These are phyloP conservation scores for Porphyrellus cyaneotinctus DNA, from an alignment of 768 basidiomycete species.

Conservation along the genomic window DNA sequence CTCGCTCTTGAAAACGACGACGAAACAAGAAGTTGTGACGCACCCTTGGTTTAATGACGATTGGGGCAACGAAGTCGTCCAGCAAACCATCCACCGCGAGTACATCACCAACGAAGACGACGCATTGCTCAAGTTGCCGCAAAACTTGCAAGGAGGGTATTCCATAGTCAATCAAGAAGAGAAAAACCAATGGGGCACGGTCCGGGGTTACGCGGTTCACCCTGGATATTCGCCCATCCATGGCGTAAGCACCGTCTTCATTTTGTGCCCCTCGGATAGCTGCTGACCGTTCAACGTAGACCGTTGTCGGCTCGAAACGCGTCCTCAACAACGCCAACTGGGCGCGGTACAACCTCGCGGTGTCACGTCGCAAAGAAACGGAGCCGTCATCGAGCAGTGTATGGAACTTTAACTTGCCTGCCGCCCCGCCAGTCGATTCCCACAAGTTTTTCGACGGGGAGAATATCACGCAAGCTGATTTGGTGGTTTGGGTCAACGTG, in stretches of 20 bases:
- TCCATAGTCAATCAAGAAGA: constrained; percentile 52
- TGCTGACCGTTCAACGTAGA: constrained; percentile 31
- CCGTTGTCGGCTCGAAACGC: constrained; percentile 56
- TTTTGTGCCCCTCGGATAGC: neutral
- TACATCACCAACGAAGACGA: constrained; percentile 53
- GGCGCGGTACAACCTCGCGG: constrained; percentile 59
- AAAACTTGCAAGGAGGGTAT: constrained; percentile 55
- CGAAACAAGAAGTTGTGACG: constrained; percentile 44
- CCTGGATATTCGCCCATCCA: constrained; percentile 54
- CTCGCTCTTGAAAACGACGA: constrained; percentile 49
- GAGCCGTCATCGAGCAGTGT: constrained; percentile 54
- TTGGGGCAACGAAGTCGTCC: constrained; percentile 53
- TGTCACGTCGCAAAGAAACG: constrained; percentile 55
- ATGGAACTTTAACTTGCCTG: constrained; percentile 65
- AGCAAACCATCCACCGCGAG: constrained; percentile 47
- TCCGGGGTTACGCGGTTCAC: constrained; percentile 59
- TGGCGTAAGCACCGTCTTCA: constrained; percentile 31
- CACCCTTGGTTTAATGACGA: constrained; percentile 57
- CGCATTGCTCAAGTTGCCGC: constrained; percentile 46
- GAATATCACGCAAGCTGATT: constrained; percentile 57
- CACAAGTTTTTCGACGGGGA: constrained; percentile 63
- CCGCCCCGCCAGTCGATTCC: constrained; percentile 51
- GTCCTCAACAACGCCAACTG: constrained; percentile 61
- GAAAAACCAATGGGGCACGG: constrained; percentile 53
- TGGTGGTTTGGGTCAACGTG: constrained; percentile 64